Base-by-base conservation (phyloP, 768 basidiomycete genomes). In the Butyriboletus loyo region DNA sequence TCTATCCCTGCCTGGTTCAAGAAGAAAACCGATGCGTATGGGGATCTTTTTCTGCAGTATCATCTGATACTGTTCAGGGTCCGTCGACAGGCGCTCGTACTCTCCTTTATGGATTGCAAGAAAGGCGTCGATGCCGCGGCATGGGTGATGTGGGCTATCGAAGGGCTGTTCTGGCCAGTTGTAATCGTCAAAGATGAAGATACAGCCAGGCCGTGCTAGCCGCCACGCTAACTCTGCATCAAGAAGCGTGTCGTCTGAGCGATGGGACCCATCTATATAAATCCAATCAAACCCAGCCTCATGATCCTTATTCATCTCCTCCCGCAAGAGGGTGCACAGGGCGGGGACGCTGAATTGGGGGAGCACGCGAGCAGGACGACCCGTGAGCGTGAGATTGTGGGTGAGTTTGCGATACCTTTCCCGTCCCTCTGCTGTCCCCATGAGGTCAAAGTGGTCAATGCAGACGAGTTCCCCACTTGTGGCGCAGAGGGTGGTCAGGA, bases 161-260 rank as follows among this genome's bases (percentile, higher is more conserved):
- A 72, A 59, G 0, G 77, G 77, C 54, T 82, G 75, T 37, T 66
- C 70, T 27, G 74, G 60, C 83, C 82, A 83, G 34, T 72, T 69
- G 56, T 83, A 83, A 61, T 84, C 80, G 55, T 84, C 82, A 56
- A 83, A 80, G 41, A 84, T 75, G 60, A 83, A 57, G 46, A 82
- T 66, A 5, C 79, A 78, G 7, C 74, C 78, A 30, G 75, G 71
- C 47, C 72, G 69, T 3, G 81, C 78, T 17, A 84, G 66, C 6
- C 83, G 71, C 82, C 82, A 83, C 2, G 73, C 75, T 30, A 83
- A 65, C 62, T 84, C 83, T 8, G 75, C 82, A 58, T 84, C 83
- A n/a, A 84, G 71, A 43, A 84, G 67, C 0, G 80, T 83, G 56
- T 84, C 83, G 54, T 80, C 79, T 8, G 82, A 79, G 47, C 78